Base-by-base conservation (phyloP, 2,329 filamentous ascomycete species). In the Eutypella sp. region DNA sequence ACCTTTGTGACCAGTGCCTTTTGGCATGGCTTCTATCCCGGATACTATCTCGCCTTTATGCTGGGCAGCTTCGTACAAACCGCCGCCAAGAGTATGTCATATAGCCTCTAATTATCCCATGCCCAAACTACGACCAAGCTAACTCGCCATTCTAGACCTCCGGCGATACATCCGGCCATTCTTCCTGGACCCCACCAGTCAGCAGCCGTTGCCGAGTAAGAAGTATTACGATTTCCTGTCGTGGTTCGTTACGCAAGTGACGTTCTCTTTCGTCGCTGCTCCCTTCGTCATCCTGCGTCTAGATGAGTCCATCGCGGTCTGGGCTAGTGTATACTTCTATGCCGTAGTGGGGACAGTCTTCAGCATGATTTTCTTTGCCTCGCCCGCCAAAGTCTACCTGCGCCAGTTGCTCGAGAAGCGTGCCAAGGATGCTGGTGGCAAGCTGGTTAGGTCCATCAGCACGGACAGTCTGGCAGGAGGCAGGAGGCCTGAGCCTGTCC, bases 1-100 rank as follows among this genome's bases (percentile, higher is more conserved):
- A 99, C 93, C 0, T 99, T 99, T 64, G 80, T 83, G 6, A 97
- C 93, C 18, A 96, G 90, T 60, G 92, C 93, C 3, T 85, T 97
- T 56, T 99, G 93, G 93, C 93, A 99, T 62, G 93, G 93, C 24
- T 99, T 99, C 68, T 95, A 95, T 56, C 92, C 93, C 0, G 93
- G 93, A 5, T 99, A 99, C 67, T 97, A 97, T 66, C 70, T 99
- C 49, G 79, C 86, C 5, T 99, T 99, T 60, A 71, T 97, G 34
- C 76, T 97, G 7, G 93, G 88, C 1, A 90, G 89, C 50, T 87
- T 99, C 55, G 79, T 96, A 24, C 93, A 99, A 64, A 96, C 90
- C 2, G 85, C 85, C 16, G 91, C 93, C 45, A 99, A 99, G 74
- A 90, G 91, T 96, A 74, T 65, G 85, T 76, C 23, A 20, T 4